Percentiles rank a stretch among this genome's conserved stretches.
Conservation (phyloP, 352 stramenopile genomes). For the Nothophytophthora sp. region DNA sequence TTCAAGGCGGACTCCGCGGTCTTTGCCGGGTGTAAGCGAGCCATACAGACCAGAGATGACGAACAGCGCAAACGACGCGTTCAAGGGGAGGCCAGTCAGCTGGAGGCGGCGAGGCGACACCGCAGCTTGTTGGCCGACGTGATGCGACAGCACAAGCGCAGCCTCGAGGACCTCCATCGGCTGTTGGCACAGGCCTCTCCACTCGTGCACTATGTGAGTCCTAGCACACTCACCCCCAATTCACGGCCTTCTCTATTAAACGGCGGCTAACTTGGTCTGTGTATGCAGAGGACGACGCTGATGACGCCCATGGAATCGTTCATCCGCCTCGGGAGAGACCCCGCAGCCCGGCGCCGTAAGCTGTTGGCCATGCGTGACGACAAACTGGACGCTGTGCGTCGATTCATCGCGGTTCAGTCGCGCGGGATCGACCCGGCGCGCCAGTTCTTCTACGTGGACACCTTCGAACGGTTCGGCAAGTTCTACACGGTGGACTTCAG, state of each 20-base stretch:
- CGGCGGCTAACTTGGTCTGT: background rate
- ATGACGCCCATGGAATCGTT: conserved; percentile 75
- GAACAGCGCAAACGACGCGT: conserved; percentile 9
- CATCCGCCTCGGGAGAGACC: conserved; percentile 51
- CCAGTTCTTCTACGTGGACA: conserved; percentile 70
- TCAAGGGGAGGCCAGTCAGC: conserved; percentile 22
- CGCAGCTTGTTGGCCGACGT: conserved; percentile 33
- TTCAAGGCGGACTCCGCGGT: conserved; percentile 34
- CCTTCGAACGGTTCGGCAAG: conserved; percentile 68
- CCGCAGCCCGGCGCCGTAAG: conserved; percentile 31
- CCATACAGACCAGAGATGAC: background rate
- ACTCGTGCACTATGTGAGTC: conserved; percentile 59
- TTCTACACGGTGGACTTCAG: conserved; percentile 74
- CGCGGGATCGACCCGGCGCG: conserved; percentile 50
- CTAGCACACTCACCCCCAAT: too few species aligned
- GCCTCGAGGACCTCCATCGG: conserved; percentile 36
- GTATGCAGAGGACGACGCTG: conserved; percentile 46
- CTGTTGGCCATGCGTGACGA: conserved; percentile 49
- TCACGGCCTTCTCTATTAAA: too few species aligned
- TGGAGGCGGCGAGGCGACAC: conserved; percentile 30
- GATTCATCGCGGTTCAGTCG: conserved; percentile 50
- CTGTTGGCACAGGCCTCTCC: conserved; percentile 42
- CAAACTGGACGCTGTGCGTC: conserved; percentile 42
- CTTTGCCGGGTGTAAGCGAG: background rate
- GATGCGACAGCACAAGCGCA: conserved; percentile 43